Percentiles rank a stretch among this genome's conserved stretches.
These are phyloP conservation scores for Globisporangium cederbergense DNA, from an alignment of 352 stramenopile genomes.

Conservation along the genomic window DNA sequence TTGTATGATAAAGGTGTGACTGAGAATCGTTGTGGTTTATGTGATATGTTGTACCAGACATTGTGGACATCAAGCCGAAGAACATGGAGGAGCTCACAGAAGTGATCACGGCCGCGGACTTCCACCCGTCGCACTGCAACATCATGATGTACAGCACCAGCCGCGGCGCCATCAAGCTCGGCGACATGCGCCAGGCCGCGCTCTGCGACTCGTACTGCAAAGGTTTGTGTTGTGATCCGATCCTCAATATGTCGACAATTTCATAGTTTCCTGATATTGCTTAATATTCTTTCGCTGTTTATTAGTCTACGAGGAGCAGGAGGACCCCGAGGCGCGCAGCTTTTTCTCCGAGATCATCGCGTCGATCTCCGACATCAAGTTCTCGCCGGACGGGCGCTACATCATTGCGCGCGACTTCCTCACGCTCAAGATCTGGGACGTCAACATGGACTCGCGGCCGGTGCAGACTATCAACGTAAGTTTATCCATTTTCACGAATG, in stretches of 20 bases:
- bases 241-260: background rate
- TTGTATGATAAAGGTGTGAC: background rate
- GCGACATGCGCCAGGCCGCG: constrained; percentile 89
- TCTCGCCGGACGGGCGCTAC: constrained; percentile 91
- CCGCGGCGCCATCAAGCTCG: constrained; percentile 90
- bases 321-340: constrained; percentile 77
- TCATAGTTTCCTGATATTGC: constrained; percentile 3
- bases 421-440: constrained; percentile 95
- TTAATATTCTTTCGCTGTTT: background rate
- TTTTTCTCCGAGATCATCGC: constrained; percentile 97
- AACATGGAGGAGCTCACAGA: constrained; percentile 98
- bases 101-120: constrained; percentile 94
- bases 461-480: constrained; percentile 91
- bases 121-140: constrained; percentile 92
- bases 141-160: constrained; percentile 96
- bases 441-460: constrained; percentile 92
- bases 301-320: constrained; percentile 77
- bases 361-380: constrained; percentile 94
- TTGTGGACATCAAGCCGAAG: constrained; percentile 95
- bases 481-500: background rate
- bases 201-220: constrained; percentile 85
- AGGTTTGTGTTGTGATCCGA: constrained; percentile 23
- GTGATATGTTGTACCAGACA: constrained; percentile 48
- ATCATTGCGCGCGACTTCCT: constrained; percentile 95
- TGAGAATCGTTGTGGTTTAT: background rate